Evolutionary conservation across 1,139 yeast genomes (phyloP).

Genomic region (Zygosaccharomyces pseudobailii): DNA sequence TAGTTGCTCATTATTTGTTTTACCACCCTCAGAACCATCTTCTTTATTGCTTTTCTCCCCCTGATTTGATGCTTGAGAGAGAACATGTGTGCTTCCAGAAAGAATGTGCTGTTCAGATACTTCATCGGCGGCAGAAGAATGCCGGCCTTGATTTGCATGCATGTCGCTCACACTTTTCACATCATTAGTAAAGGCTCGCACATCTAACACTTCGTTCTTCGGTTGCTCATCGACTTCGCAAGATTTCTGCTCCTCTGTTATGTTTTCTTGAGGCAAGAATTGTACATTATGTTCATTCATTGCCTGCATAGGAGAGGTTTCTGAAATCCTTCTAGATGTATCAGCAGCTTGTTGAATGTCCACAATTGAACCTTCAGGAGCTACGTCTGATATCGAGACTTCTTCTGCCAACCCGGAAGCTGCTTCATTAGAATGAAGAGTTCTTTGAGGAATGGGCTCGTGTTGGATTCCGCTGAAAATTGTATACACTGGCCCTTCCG

Average conservation of each 20-base stretch:
- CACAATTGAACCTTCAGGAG: constrained; percentile 2
- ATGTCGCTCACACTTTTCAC: not conserved
- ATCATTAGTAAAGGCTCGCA: too few species aligned
- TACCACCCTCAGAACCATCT: not conserved
- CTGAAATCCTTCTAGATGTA: not conserved
- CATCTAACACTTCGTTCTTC: not conserved
- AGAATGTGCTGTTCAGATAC: not conserved
- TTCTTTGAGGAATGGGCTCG: not conserved
- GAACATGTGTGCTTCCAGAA: not conserved
- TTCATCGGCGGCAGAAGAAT: not conserved
- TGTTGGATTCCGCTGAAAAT: not conserved
- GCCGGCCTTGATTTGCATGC: too few species aligned
- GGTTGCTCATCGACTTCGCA: not conserved
- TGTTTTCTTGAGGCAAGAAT: not conserved
- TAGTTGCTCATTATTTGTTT: not conserved
- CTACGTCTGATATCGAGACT: not conserved
- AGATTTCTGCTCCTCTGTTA: not conserved
- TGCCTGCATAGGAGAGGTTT: not conserved
- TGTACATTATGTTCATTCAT: not conserved
- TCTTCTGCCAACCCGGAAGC: constrained; percentile 3
- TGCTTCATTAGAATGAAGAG: not conserved
- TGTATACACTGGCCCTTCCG: not conserved
- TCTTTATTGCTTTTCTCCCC: not conserved
- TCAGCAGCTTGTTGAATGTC: not conserved
- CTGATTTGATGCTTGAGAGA: not conserved